Base-by-base conservation (phyloP, 192 early-diverging fungal species). In the Entophlyctis helioformis region DNA sequence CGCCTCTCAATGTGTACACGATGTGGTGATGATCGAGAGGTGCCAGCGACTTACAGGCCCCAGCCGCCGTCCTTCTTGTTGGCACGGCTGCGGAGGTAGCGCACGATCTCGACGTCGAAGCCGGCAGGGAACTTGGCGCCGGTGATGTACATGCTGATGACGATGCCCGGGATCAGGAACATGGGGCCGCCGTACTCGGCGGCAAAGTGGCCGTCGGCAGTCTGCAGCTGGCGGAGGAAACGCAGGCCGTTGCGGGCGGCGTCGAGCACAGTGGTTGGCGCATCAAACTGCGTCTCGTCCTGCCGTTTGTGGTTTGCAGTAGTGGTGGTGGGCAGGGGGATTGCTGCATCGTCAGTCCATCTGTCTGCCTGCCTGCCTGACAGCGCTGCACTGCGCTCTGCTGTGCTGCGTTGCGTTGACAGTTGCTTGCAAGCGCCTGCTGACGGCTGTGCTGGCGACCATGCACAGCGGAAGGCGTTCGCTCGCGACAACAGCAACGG, bases 111-210 rank as follows among this genome's bases (percentile, higher is more conserved):
- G 3, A 73, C 66, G 22, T 60, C 49, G 50, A 77, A 74, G 20
- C 69, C 68, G 4, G 84, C 67, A 13, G 72, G 77, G 27, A 87
- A 71, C 36, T 65, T 54, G 3, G 78, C 55, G 19, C 80, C 76
- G 0, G 88, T 89, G 48, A 95, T 80, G 58, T 95, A 90, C 69
- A 86, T 82, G 36, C 81, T 62, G 44, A 98, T 87, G 20, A 89
- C 76, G 1, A 96, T 48, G 21, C 95, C 95, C 13, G 91, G 91
- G 24, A 91, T 78, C 34, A 96, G 60, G 67, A 98, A 98, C 83
- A 96, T 84, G 28, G 95, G 95, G 1, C 95, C 95, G 48, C 89
- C 92, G 66, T 95, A 96, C 45, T 90, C 86, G 33, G 91, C 92
- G 1, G 85, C 83, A 82, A 86, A 98, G 69, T 95, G 91, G 5